phyloP scores from a whole-genome alignment of 495 filamentous ascomycete genomes.

The Bathelium albidoporum region DNA sequence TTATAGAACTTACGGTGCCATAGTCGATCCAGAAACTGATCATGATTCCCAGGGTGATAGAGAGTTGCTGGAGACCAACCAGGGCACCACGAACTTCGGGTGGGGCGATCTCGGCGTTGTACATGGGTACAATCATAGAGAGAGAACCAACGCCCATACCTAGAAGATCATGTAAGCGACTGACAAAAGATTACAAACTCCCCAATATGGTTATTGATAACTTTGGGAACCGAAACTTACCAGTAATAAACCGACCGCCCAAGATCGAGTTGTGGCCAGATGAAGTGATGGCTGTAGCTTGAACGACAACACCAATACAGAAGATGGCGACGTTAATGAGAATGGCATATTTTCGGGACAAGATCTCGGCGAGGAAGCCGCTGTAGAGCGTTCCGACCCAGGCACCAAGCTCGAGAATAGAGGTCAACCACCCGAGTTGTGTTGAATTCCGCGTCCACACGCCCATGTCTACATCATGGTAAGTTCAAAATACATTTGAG shows the following conservation, averaged over 20 bases:
- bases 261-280: slow-evolving; percentile 51
- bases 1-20: slow-evolving; percentile 18
- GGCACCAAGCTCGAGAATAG: slow-evolving; percentile 73
- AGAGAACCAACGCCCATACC: slow-evolving; percentile 65
- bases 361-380: slow-evolving; percentile 62
- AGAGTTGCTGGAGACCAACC: slow-evolving; percentile 69
- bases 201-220: slow-evolving; percentile 11
- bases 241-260: slow-evolving; percentile 65
- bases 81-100: slow-evolving; percentile 59
- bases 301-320: slow-evolving; percentile 65
- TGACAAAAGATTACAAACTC: not conserved
- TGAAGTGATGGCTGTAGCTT: slow-evolving; percentile 48
- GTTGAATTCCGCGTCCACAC: slow-evolving; percentile 50
- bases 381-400: slow-evolving; percentile 70
- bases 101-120: slow-evolving; percentile 59
- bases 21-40: slow-evolving; percentile 80
- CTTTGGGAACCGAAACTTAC: slow-evolving; percentile 20
- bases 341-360: slow-evolving; percentile 66
- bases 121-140: slow-evolving; percentile 56
- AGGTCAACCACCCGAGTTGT: slow-evolving; percentile 66
- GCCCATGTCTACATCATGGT: slow-evolving; percentile 48
- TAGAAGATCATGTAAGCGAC: slow-evolving; percentile 6
- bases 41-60: slow-evolving; percentile 76
- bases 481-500: slow-evolving; percentile 13
- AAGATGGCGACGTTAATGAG: slow-evolving; percentile 64